Conservation (phyloP, 139 green algal species). For the Chloropicon primus region DNA sequence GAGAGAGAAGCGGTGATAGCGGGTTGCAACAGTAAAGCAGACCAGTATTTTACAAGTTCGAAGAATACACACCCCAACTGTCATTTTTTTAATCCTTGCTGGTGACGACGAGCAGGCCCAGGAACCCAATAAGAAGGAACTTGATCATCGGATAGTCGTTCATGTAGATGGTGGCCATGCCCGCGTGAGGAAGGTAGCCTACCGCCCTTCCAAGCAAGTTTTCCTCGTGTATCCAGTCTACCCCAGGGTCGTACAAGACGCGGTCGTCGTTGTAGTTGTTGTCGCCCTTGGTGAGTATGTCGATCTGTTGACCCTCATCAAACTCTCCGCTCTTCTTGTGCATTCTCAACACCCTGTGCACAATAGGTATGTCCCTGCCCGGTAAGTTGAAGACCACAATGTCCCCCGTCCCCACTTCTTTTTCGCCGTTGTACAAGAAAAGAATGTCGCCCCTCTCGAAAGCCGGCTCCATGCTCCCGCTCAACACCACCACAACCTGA, state of each 20-base stretch:
- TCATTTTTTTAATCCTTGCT: slow-evolving; percentile 57
- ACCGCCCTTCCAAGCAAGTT: slow-evolving; percentile 93
- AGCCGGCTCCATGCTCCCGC: slow-evolving; percentile 92
- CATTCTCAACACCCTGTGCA: slow-evolving; percentile 84
- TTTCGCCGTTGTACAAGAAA: slow-evolving; percentile 75
- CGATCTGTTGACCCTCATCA: slow-evolving; percentile 18
- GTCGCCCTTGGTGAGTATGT: slow-evolving; percentile 92
- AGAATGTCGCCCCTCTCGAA: slow-evolving; percentile 95
- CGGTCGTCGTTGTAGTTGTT: slow-evolving; percentile 93
- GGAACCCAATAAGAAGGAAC: slow-evolving; percentile 57
- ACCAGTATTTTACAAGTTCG: too few relatives aligned
- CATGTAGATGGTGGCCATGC: slow-evolving; percentile 96
- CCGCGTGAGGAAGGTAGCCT: slow-evolving; percentile 82
- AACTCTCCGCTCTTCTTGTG: slow-evolving; percentile 27
- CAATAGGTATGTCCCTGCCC: slow-evolving; percentile 87
- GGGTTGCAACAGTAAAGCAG: too few relatives aligned
- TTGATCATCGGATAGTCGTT: slow-evolving; percentile 91
- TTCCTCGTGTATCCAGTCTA: slow-evolving; percentile 63
- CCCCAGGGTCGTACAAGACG: slow-evolving; percentile 67
- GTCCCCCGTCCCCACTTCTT: slow-evolving; percentile 42
- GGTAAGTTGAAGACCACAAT: slow-evolving; percentile 91
- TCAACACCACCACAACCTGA: slow-evolving; percentile 93
- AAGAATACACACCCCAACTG: neutral
- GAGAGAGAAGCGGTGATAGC: too few relatives aligned
- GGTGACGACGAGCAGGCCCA: slow-evolving; percentile 84